These are phyloP conservation scores for Lentithecium fluviatile DNA, from an alignment of 495 filamentous ascomycete species.

Conservation along the genomic window DNA sequence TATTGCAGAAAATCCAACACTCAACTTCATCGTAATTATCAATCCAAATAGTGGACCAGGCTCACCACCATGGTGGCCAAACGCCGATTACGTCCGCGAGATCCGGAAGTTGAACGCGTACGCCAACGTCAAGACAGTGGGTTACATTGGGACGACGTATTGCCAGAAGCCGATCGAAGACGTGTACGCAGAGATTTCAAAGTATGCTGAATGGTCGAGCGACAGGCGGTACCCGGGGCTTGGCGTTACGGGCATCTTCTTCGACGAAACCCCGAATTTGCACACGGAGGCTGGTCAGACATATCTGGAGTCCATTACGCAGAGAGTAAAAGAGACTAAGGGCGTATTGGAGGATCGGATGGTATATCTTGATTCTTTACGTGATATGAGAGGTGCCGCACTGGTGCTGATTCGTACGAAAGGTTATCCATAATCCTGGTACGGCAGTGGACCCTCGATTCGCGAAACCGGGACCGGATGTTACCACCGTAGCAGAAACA, in stretches of 20 bases:
- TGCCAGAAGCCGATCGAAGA: slow-evolving; percentile 11
- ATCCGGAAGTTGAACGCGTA: slow-evolving; percentile 22
- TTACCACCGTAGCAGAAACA: slow-evolving; percentile 11
- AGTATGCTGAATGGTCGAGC: slow-evolving; percentile 23
- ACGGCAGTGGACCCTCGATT: slow-evolving; percentile 14
- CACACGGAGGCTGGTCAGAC: slow-evolving; percentile 32
- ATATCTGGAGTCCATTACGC: slow-evolving; percentile 40
- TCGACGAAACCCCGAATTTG: slow-evolving; percentile 33
- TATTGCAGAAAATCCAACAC: neutral
- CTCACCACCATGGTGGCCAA: slow-evolving; percentile 16
- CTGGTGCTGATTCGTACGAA: neutral
- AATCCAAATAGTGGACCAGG: slow-evolving; percentile 31
- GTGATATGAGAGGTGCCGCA: too few relatives aligned
- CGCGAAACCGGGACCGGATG: slow-evolving; percentile 1
- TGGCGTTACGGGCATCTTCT: slow-evolving; percentile 29
- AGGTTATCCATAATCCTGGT: slow-evolving; percentile 29
- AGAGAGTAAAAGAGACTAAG: slow-evolving; percentile 34
- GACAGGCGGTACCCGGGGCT: neutral
- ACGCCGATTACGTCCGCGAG: slow-evolving; percentile 24
- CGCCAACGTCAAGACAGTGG: slow-evolving; percentile 19
- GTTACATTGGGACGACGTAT: slow-evolving; percentile 24
- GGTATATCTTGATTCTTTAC: neutral
- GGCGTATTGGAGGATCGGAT: slow-evolving; percentile 13
- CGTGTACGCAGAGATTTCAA: slow-evolving; percentile 15
- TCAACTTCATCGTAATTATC: slow-evolving; percentile 26